These are phyloP conservation scores for Penicillium polonicum DNA, from an alignment of 2,329 filamentous ascomycete species.

Conservation along the genomic window DNA sequence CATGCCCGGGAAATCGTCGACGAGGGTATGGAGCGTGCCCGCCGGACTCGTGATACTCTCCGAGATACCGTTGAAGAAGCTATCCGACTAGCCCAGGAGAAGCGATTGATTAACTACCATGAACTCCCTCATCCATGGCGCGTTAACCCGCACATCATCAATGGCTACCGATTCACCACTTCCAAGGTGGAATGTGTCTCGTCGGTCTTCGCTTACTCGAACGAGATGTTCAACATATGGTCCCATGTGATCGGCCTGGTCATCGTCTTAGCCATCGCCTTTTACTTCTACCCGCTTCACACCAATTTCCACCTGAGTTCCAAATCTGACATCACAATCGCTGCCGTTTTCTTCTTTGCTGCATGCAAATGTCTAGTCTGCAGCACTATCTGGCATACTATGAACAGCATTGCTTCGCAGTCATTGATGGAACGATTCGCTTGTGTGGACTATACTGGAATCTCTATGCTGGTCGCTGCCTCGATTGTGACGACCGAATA, in stretches of 20 bases:
- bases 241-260: slow-evolving; percentile 88
- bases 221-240: slow-evolving; percentile 98
- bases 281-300: slow-evolving; percentile 92
- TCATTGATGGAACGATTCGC: slow-evolving; percentile 90
- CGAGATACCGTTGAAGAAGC: slow-evolving; percentile 83
- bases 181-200: slow-evolving; percentile 85
- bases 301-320: slow-evolving; percentile 83
- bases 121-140: slow-evolving; percentile 90
- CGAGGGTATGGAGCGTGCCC: slow-evolving; percentile 78
- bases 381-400: slow-evolving; percentile 96
- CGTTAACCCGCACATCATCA: slow-evolving; percentile 88
- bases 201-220: slow-evolving; percentile 80
- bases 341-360: slow-evolving; percentile 92
- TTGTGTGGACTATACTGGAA: slow-evolving; percentile 97
- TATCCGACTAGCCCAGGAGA: slow-evolving; percentile 69
- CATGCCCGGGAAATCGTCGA: slow-evolving; percentile 74
- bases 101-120: slow-evolving; percentile 82
- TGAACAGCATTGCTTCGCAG: slow-evolving; percentile 93
- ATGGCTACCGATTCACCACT: slow-evolving; percentile 90
- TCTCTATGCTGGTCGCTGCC: slow-evolving; percentile 85
- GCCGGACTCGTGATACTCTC: slow-evolving; percentile 74
- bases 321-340: slow-evolving; percentile 85
- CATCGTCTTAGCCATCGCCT: slow-evolving; percentile 81
- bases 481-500: slow-evolving; percentile 99
- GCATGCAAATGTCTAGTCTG: slow-evolving; percentile 93